phyloP scores from a whole-genome alignment of 192 early-diverging fungal species.

The Coemansia sp. region DNA sequence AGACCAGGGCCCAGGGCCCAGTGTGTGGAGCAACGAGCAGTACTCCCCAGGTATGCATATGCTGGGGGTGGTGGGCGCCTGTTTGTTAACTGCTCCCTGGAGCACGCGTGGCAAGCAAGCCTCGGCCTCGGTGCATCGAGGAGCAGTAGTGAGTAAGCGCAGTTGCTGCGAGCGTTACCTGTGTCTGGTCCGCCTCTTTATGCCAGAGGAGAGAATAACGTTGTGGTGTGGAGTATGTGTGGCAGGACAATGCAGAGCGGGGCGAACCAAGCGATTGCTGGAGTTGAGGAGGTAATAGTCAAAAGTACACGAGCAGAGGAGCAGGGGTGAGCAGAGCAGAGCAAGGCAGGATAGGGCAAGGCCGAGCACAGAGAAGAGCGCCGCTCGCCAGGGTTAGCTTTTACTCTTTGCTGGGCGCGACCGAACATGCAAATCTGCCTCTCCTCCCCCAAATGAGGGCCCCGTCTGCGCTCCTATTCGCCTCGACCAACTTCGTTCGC shows the following conservation, averaged over 20 bases:
- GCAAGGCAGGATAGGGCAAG: background rate
- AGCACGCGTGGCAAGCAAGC: background rate
- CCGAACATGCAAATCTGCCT: slow-evolving; percentile 13
- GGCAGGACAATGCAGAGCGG: slow-evolving; percentile 9
- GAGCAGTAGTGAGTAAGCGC: slow-evolving; percentile 15
- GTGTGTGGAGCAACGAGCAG: background rate
- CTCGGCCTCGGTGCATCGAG: slow-evolving; percentile 3
- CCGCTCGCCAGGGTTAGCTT: background rate
- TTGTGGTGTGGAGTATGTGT: slow-evolving; percentile 8
- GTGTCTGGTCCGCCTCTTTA: slow-evolving; percentile 24
- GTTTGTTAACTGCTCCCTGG: slow-evolving; percentile 25
- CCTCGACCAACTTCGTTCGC: background rate
- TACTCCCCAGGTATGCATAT: background rate
- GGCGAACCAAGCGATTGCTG: slow-evolving; percentile 2
- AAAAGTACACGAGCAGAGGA: background rate
- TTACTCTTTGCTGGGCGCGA: slow-evolving; percentile 4
- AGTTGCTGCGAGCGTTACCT: slow-evolving; percentile 31
- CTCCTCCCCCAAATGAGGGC: slow-evolving; percentile 4
- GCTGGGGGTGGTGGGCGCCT: background rate
- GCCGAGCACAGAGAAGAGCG: slow-evolving; percentile 6
- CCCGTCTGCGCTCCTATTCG: background rate
- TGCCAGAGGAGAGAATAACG: background rate
- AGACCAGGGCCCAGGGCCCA: slow-evolving; percentile 10
- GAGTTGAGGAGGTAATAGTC: background rate
- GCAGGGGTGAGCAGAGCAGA: background rate